Conservation (phyloP, 495 filamentous ascomycete genomes). For the Delitschia confertaspora region DNA sequence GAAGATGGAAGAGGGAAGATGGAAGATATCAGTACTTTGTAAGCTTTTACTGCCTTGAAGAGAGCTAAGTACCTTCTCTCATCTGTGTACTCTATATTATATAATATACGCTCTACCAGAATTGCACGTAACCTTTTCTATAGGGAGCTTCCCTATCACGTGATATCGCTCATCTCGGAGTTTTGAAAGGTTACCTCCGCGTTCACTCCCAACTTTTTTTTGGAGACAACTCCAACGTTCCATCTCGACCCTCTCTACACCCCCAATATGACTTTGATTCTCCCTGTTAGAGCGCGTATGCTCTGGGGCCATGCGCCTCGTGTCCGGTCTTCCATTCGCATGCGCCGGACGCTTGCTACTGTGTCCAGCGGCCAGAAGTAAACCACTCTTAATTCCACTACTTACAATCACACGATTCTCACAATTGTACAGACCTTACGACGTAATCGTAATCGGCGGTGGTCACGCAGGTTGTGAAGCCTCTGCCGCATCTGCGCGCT, state of each 20-base stretch:
- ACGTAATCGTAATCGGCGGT: conserved; percentile 92
- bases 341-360: conserved; percentile 31
- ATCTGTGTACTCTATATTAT: no score
- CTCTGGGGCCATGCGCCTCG: conserved; percentile 39
- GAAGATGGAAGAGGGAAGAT: no score
- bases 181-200: conserved; percentile 16
- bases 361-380: conserved; percentile 28
- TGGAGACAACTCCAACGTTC: neutral
- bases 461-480: conserved; percentile 95
- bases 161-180: no score
- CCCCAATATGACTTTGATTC: conserved; percentile 10
- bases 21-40: no score
- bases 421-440: conserved; percentile 53
- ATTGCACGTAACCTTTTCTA: neutral
- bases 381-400: neutral
- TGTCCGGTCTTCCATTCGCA: conserved; percentile 30
- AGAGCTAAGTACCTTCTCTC: no score
- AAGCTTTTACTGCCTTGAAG: no score
- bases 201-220: conserved; percentile 15
- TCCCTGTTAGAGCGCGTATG: conserved; percentile 18
- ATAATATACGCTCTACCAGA: no score
- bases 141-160: conserved; percentile 1
- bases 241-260: conserved; percentile 4
- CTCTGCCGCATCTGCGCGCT: conserved; percentile 82
- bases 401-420: conserved; percentile 11